Conservation (phyloP, 2,329 filamentous ascomycete species). For the Penicillium sp. region DNA sequence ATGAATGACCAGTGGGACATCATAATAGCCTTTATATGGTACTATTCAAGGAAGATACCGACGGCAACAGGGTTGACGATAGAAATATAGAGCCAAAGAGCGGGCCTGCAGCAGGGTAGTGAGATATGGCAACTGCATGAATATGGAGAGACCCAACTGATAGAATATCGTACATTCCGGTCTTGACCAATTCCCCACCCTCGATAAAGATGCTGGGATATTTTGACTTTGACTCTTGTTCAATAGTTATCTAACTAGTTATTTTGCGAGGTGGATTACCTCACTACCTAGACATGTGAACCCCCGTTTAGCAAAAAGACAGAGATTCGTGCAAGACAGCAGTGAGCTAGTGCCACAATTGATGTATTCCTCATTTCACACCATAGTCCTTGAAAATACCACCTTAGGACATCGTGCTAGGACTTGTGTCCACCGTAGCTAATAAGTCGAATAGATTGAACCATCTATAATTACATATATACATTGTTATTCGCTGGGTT, state of each 20-base stretch:
- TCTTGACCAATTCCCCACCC: background rate
- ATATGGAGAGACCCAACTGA: background rate
- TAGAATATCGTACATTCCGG: background rate
- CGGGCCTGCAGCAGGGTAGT: background rate
- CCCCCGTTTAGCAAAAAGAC: background rate
- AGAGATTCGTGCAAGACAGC: background rate
- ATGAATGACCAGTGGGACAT: background rate
- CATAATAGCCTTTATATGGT: background rate
- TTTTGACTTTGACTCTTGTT: background rate
- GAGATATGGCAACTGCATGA: background rate
- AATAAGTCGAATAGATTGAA: too few relatives aligned
- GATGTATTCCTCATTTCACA: background rate
- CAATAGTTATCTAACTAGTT: too few relatives aligned
- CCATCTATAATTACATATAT: background rate
- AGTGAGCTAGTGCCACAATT: background rate
- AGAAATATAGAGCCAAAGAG: background rate
- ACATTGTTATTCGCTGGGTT: background rate
- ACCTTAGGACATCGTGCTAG: background rate
- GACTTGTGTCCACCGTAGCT: background rate
- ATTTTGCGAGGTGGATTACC: background rate
- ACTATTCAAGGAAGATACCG: background rate
- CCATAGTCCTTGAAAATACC: background rate
- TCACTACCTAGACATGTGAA: background rate
- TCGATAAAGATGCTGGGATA: background rate
- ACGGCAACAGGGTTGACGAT: background rate